Base-by-base conservation (phyloP, 441 rosid species). In the Gossypium trilobum region DNA sequence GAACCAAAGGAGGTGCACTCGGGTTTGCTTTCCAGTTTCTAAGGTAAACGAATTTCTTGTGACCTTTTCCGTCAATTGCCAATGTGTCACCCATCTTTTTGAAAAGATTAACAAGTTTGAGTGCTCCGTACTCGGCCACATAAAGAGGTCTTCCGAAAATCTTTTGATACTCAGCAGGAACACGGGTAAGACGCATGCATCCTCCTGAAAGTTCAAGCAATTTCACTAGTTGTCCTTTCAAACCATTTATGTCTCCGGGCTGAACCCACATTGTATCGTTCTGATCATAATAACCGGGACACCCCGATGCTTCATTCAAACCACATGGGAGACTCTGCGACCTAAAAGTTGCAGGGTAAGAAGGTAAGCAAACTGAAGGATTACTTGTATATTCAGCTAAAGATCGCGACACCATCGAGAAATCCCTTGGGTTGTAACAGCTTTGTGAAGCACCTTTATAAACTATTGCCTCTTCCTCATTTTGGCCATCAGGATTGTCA, bases 121-220 rank as follows among this genome's bases (percentile, higher is more conserved):
- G 57, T 33, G 78, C 86, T 42, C 97, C 97, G 33, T 91, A 92
- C 29, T 95, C 97, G 2, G 92, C 79, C 19, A 92, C 78, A 52
- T 86, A 91, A 71, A 95, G 90, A 42, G 95, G 92, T 68, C 96
- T 87, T 25, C 97, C 90, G 69, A 81, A 92, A 62, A 82, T 56
- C 82, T 84, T 91, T 80, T 85, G 93, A 73, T 95, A 95, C 68
- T 89, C 96, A 0, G 93, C 54, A 70, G 91, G 91, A 81, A 95
- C 82, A 70, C 89, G 96, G 72, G 74, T 80, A 57, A 95, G 81
- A 68, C 89, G 96, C 79, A 95, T 74, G 82, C 86, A 80, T 16
- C 99, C 99, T 72, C 96, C 98, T 0, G 89, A 88, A 51, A 88
- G 87, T 79, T 92, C 93, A 42, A 95, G 85, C 81, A 95, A 78